phyloP scores from a whole-genome alignment of 176 grass and related monocot genomes.

The Oryza meridionalis region DNA sequence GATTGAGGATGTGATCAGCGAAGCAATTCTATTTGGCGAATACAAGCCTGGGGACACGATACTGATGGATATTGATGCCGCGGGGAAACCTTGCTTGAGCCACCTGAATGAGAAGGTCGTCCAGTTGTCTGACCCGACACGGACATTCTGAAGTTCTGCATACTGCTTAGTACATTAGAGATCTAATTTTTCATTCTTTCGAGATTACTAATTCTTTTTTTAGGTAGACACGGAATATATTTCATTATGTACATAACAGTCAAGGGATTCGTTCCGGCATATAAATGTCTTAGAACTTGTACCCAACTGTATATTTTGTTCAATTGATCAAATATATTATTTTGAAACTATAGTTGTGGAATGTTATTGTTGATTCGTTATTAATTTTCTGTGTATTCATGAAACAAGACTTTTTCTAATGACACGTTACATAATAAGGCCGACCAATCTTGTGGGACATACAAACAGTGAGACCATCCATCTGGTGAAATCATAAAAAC shows the following conservation, averaged over 20 bases:
- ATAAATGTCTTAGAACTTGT: neutral
- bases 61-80: constrained; percentile 63
- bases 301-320: constrained; percentile 39
- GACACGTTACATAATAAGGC: no score
- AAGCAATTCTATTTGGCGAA: constrained; percentile 79
- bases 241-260: constrained; percentile 44
- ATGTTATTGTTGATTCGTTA: neutral
- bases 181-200: constrained; percentile 55
- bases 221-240: constrained; percentile 33
- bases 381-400: no score
- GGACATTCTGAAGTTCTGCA: constrained; percentile 43
- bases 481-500: no score
- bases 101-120: constrained; percentile 51
- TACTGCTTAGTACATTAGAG: constrained; percentile 37
- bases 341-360: neutral
- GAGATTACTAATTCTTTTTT: constrained; percentile 52
- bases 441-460: no score
- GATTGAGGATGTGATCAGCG: constrained; percentile 84
- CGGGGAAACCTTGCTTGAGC: constrained; percentile 63
- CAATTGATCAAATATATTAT: neutral
- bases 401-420: no score
- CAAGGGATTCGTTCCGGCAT: constrained; percentile 7
- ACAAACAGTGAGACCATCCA: no score
- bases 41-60: constrained; percentile 76
- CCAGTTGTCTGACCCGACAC: constrained; percentile 61